Evolutionary conservation across 2,329 filamentous ascomycete species (phyloP), one percentile per base, ranked within the genome.

Genomic region (Ascocoryne sarcoides): DNA sequence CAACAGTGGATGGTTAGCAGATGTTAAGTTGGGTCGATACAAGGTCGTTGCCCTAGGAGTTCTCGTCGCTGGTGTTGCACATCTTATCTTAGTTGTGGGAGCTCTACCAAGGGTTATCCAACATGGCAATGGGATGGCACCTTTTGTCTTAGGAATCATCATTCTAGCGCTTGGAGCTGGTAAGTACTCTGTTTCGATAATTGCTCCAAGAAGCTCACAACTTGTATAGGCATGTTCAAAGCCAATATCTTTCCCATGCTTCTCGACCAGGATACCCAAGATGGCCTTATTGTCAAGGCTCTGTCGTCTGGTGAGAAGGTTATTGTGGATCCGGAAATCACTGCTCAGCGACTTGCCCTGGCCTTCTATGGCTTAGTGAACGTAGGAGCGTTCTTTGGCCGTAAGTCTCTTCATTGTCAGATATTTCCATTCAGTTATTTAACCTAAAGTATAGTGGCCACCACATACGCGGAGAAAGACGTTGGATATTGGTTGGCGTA

Each of bases 351-450:
- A 32, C 15, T 32, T 7, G 10, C 18, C 14, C 73, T 8, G 66
- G 70, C 4, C 67, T 84, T 83, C 59, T 85, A 85, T 61, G 67
- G 82, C 41, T 71, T 79, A 52, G 78, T 84, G 63, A 84, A 84
- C 55, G 56, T 82, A 9, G 82, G 82, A 32, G 73, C 76, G 18
- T 50, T 52, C 40, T 55, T 68, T 30, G 75, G 69, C 41, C n/a
- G n/a, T n/a, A n/a, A n/a, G n/a, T n/a, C n/a, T n/a, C n/a, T n/a
- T n/a, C n/a, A n/a, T n/a, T n/a, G n/a, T n/a, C n/a, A n/a, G n/a
- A n/a, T n/a, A n/a, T n/a, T n/a, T n/a, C n/a, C n/a, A n/a, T n/a
- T n/a, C n/a, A n/a, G n/a, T n/a, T n/a, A n/a, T n/a, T n/a, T n/a
- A n/a, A n/a, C n/a, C n/a, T n/a, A n/a, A n/a, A n/a, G n/a, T n/a